Evolutionary conservation across 305 asterid genomes (phyloP).

Genomic region (Rubia occidens): DNA sequence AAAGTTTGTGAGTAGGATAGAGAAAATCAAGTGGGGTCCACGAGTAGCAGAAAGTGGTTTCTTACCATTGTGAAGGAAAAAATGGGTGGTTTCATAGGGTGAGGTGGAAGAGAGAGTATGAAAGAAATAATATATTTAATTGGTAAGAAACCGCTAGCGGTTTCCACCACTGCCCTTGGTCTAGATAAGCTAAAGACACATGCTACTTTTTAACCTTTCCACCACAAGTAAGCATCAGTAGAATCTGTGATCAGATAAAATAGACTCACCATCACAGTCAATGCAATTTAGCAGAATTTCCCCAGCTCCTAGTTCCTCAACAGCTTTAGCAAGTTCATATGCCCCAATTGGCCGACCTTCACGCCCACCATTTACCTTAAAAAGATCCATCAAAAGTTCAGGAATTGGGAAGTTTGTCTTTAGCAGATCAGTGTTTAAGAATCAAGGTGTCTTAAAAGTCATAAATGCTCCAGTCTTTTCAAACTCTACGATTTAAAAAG

Average conservation of each 20-base stretch:
- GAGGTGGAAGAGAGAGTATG: too few species aligned
- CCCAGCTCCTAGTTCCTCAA: constrained; percentile 95
- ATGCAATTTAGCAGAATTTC: constrained; percentile 91
- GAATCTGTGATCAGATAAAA: not conserved
- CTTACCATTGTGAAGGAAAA: too few species aligned
- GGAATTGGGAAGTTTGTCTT: not conserved
- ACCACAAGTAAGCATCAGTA: not conserved
- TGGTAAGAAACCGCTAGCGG: too few species aligned
- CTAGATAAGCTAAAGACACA: not conserved
- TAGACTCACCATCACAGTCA: constrained; percentile 72
- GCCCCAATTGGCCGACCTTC: constrained; percentile 96
- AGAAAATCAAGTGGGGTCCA: too few species aligned
- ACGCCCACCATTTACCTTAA: constrained; percentile 86
- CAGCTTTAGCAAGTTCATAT: constrained; percentile 92
- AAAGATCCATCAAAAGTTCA: constrained; percentile 6
- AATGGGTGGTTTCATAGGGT: too few species aligned
- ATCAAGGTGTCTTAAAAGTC: not conserved
- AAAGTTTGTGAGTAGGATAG: too few species aligned
- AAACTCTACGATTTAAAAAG: not conserved
- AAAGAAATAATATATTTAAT: too few species aligned
- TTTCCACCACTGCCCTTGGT: too few species aligned
- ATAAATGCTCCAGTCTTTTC: not conserved
- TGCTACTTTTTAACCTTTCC: not conserved
- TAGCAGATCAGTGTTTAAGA: not conserved
- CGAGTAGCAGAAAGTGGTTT: too few species aligned